A percentile compares a stretch with the other conserved stretches of the same genome.
phyloP scores from a whole-genome alignment of 441 rosid species.

The Populus hybrid region DNA sequence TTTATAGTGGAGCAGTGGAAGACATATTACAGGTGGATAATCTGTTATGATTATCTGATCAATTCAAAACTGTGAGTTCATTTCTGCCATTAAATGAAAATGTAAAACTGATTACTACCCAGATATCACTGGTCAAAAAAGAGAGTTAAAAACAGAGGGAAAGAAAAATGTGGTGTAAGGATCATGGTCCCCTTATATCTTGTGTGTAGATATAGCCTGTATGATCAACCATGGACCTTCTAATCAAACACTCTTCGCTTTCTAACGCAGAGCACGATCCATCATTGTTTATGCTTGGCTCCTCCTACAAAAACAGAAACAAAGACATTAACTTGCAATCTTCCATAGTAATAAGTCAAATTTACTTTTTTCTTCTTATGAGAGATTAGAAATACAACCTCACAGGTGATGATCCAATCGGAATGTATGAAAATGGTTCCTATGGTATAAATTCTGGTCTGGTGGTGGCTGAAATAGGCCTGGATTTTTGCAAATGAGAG shows the following conservation, averaged over 20 bases:
- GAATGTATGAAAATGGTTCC: background rate
- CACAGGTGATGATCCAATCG: constrained; percentile 10
- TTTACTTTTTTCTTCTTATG: background rate
- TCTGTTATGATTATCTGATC: background rate
- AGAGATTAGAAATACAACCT: background rate
- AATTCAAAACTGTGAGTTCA: background rate
- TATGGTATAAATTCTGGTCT: background rate
- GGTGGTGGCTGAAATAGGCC: constrained; percentile 4
- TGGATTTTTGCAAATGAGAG: constrained; percentile 13
- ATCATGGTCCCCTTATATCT: constrained; percentile 32
- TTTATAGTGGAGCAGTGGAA: background rate
- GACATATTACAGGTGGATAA: background rate
- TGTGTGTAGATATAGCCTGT: constrained; percentile 60
- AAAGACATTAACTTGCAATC: background rate
- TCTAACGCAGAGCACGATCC: constrained; percentile 29
- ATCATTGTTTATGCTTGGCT: constrained; percentile 23
- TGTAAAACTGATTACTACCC: background rate
- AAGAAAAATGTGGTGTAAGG: background rate
- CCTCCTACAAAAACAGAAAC: constrained; percentile 20
- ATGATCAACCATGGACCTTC: constrained; percentile 46
- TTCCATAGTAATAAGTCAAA: background rate
- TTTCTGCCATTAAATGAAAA: background rate
- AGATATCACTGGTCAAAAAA: background rate
- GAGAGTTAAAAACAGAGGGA: background rate
- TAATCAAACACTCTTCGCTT: constrained; percentile 45